A percentile compares a stretch with the other conserved stretches of the same genome.
Evolutionary conservation across 176 grass and related monocot species (phyloP).

Genomic region (Phragmites australis): DNA sequence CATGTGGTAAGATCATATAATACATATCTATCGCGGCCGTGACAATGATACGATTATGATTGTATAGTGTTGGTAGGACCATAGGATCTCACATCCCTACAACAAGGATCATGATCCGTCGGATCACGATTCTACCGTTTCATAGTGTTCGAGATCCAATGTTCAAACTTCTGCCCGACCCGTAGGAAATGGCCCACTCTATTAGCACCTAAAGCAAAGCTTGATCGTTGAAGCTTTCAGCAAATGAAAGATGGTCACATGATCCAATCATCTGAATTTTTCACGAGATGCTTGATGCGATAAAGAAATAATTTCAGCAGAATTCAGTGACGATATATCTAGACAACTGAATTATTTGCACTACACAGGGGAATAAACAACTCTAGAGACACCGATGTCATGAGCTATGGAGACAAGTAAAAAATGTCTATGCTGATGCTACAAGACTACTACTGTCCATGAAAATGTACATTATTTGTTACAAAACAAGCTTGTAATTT

Average conservation of each 20-base stretch:
- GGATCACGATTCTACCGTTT: too few species aligned
- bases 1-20: too few species aligned
- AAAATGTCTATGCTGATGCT: constrained; percentile 7
- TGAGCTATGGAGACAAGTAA: not conserved
- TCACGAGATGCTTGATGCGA: not conserved
- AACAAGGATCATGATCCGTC: too few species aligned
- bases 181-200: too few species aligned
- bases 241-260: not conserved
- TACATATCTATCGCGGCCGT: too few species aligned
- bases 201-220: not conserved
- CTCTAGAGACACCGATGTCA: not conserved
- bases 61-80: too few species aligned
- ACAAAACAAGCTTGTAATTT: not conserved
- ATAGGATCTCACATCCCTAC: too few species aligned
- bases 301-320: not conserved
- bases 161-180: too few species aligned
- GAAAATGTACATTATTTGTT: constrained; percentile 20
- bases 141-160: too few species aligned
- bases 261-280: not conserved
- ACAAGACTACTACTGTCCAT: not conserved
- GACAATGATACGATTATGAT: too few species aligned
- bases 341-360: not conserved
- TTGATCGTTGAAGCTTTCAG: not conserved
- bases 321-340: not conserved
- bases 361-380: not conserved